Base-by-base conservation (phyloP, 805 yeast species). In the Danielia oregonensis region DNA sequence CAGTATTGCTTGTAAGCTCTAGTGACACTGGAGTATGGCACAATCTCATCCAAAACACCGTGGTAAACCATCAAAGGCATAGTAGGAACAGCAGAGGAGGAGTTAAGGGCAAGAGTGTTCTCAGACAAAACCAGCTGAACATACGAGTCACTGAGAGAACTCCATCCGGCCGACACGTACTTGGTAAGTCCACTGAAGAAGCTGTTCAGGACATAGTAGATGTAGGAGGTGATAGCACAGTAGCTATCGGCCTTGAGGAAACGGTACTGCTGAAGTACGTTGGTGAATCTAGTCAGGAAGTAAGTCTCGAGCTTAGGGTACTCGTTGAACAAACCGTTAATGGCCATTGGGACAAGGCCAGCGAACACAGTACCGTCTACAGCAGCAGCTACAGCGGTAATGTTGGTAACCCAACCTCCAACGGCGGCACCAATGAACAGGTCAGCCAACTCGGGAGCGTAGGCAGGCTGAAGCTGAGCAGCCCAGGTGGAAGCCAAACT, bases 1-100 rank as follows among this genome's bases (percentile, higher is more conserved):
- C 46, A 42, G 40, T 42, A 44, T 22, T 30, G 38, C 30, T 31
- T 23, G 37, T 42, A 44, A 5, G 32, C 34, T 24, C 42, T 23
- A 10, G 24, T 29, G 2, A 35, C 29, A 10, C 30, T 36, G 3
- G 12, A 26, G 10, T 33, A 31, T 11, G 48, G 48, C 8, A 39
- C 43, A 23, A 42, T 24, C 6, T 38, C 43, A 14, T 42, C 48
- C 9, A 24, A 24, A 17, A 21, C 24, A 8, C 42, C 38, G 24
- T 44, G 43, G 39, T 19, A 41, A 4, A 44, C 19, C 27, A 39
- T 39, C 16, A 44, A 6, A 6, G 46, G 48, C 8, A 33, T 19
- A 18, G 36, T 18, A 4, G 48, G 46, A 14, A 24, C 17, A 10
- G n/a, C 33, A 6, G 4, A 7, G n/a, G 8, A 4, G 8, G 17